phyloP scores from a whole-genome alignment of 2,329 filamentous ascomycete species.

The Trematosphaeria pertusa region DNA sequence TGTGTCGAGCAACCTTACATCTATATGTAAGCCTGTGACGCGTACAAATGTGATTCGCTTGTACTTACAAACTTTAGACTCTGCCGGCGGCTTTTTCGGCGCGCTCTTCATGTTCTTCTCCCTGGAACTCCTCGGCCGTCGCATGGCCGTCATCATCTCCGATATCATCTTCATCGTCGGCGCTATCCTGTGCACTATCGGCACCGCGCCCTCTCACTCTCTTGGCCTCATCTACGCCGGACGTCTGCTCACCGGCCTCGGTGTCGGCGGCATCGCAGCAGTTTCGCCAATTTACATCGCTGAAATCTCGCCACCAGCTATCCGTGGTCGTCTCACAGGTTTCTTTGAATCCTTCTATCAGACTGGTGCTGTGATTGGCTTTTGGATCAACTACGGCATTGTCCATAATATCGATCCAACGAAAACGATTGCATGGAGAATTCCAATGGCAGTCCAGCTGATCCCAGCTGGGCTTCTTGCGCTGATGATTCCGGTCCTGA shows the following conservation, averaged over 20 bases:
- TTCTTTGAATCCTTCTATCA: conserved; percentile 72
- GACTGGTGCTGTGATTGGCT: conserved; percentile 60
- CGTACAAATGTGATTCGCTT: too few species aligned
- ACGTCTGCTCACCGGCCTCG: conserved; percentile 48
- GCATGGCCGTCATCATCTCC: conserved; percentile 58
- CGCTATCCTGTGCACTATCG: conserved; percentile 45
- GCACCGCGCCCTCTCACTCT: conserved; percentile 35
- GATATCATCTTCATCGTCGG: conserved; percentile 55
- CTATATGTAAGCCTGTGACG: conserved; percentile 36
- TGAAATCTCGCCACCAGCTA: conserved; percentile 63
- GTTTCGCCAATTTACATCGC: conserved; percentile 47
- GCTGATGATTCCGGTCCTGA: conserved; percentile 40
- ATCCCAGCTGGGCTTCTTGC: conserved; percentile 48
- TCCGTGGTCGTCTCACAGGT: conserved; percentile 69
- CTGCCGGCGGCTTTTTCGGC: conserved; percentile 62
- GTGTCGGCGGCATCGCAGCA: conserved; percentile 48
- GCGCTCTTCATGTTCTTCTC: conserved; percentile 56
- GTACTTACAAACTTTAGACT: conserved; percentile 22
- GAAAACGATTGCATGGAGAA: conserved; percentile 65
- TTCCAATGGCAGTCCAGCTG: conserved; percentile 63
- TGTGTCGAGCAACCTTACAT: conserved; percentile 58
- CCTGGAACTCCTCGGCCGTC: conserved; percentile 57
- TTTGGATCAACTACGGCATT: conserved; percentile 52
- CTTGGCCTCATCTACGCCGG: conserved; percentile 52
- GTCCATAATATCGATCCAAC: conserved; percentile 51